These are phyloP conservation scores for Globisporangium solare DNA, from an alignment of 352 stramenopile species.

Conservation along the genomic window DNA sequence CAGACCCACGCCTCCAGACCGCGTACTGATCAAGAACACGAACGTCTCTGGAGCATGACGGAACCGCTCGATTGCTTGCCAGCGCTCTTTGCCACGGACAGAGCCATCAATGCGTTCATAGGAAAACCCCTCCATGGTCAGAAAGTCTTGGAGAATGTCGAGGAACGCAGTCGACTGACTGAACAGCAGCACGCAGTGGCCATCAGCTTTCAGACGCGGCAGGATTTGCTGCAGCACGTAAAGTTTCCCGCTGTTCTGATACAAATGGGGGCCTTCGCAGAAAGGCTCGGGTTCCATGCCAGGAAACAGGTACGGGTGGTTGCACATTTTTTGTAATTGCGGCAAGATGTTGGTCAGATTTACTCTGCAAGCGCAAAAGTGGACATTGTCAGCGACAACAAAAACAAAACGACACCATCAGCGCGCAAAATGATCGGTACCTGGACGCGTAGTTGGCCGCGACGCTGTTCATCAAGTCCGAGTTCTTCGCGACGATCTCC, in stretches of 20 bases:
- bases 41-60: constrained; percentile 87
- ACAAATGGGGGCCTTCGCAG: constrained; percentile 63
- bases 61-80: constrained; percentile 81
- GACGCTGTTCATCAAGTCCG: constrained; percentile 41
- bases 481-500: constrained; percentile 66
- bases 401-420: constrained; percentile 1
- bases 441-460: constrained; percentile 18
- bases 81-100: constrained; percentile 70
- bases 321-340: constrained; percentile 82
- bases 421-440: constrained; percentile 2
- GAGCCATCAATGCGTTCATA: constrained; percentile 80
- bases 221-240: constrained; percentile 84
- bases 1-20: constrained; percentile 61
- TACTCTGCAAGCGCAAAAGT: constrained; percentile 24
- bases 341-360: constrained; percentile 98
- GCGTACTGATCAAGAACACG: constrained; percentile 74
- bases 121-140: constrained; percentile 66
- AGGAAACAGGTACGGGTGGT: constrained; percentile 92
- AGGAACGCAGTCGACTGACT: constrained; percentile 71
- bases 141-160: constrained; percentile 79
- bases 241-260: constrained; percentile 75
- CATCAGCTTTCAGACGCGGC: constrained; percentile 68
- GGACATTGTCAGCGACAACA: constrained; percentile 1
- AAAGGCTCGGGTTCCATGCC: constrained; percentile 73
- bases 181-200: constrained; percentile 85